A percentile compares a stretch with the other conserved stretches of the same genome.
phyloP scores from a whole-genome alignment of 2,329 filamentous ascomycete genomes.

The Cercospora zeina region DNA sequence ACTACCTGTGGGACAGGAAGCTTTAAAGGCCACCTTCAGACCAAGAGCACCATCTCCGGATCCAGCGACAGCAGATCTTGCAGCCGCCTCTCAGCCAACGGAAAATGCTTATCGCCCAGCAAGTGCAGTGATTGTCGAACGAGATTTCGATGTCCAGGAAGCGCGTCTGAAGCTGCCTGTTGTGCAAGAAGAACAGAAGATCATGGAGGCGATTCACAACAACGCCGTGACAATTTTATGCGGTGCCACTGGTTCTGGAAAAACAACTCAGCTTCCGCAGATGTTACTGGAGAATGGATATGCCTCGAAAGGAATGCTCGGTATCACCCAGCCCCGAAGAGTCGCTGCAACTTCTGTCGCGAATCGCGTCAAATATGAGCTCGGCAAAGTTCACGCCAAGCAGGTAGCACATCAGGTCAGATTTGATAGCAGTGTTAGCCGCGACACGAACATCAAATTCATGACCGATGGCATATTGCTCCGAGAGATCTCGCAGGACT shows the following conservation, averaged over 20 bases:
- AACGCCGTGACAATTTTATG: conserved; percentile 88
- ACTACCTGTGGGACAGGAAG: conserved; percentile 39
- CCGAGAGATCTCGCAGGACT: conserved; percentile 86
- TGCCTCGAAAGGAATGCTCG: conserved; percentile 81
- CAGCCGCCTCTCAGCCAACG: conserved; percentile 51
- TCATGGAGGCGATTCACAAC: conserved; percentile 97
- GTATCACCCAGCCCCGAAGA: conserved; percentile 88
- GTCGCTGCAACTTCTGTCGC: conserved; percentile 97
- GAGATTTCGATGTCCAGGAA: conserved; percentile 72
- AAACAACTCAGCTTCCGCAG: conserved; percentile 95
- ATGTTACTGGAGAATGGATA: conserved; percentile 95
- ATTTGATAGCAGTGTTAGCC: conserved; percentile 80
- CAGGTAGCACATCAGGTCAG: conserved; percentile 88
- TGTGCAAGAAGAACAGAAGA: conserved; percentile 90
- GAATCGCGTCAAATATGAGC: conserved; percentile 81
- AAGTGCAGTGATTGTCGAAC: conserved; percentile 70
- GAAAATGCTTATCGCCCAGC: conserved; percentile 65
- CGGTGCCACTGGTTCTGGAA: conserved; percentile 93
- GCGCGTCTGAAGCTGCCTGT: conserved; percentile 80
- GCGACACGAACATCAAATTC: conserved; percentile 90
- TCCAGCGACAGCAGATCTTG: conserved; percentile 66
- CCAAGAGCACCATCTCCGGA: conserved; percentile 70
- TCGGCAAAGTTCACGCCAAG: conserved; percentile 69
- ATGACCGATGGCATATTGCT: conserved; percentile 98
- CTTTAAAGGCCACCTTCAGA: conserved; percentile 60